phyloP scores from a whole-genome alignment of 2,329 filamentous ascomycete genomes.

The Myotisia sp. region DNA sequence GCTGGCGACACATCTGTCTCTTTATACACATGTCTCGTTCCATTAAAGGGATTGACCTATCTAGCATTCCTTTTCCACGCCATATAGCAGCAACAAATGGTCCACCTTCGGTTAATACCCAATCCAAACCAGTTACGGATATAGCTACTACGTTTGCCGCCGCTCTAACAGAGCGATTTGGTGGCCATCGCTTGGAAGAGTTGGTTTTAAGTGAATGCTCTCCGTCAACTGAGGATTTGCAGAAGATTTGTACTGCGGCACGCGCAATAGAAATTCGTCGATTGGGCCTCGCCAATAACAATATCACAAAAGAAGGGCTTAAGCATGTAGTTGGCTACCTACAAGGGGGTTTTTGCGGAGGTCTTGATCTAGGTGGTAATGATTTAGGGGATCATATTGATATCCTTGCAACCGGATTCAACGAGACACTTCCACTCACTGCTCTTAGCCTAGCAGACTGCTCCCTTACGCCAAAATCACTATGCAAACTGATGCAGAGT shows the following conservation, averaged over 20 bases:
- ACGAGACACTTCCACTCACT: conserved; percentile 46
- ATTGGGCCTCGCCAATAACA: conserved; percentile 70
- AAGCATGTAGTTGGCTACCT: conserved; percentile 65
- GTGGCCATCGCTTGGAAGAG: conserved; percentile 62
- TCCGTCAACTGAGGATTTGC: conserved; percentile 55
- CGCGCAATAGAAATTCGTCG: conserved; percentile 62
- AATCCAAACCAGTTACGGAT: conserved; percentile 29
- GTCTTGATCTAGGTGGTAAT: conserved; percentile 79
- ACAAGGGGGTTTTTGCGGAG: conserved; percentile 63
- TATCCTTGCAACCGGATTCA: conserved; percentile 22
- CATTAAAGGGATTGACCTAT: conserved; percentile 73
- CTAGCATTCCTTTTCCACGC: conserved; percentile 63
- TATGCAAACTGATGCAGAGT: conserved; percentile 62
- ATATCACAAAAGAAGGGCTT: conserved; percentile 58
- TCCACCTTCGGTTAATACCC: conserved; percentile 14
- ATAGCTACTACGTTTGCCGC: conserved; percentile 55
- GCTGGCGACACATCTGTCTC: conserved; percentile 80
- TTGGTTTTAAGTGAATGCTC: conserved; percentile 70
- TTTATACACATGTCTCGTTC: conserved; percentile 85
- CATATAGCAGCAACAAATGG: conserved; percentile 13
- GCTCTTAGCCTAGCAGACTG: conserved; percentile 78
- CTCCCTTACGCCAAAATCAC: conserved; percentile 56
- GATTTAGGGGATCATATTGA: conserved; percentile 44
- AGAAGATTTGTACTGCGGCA: conserved; percentile 67
- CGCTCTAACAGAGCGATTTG: conserved; percentile 62